Base-by-base conservation (phyloP, 2,329 filamentous ascomycete species). In the Fusarium caatingaense region DNA sequence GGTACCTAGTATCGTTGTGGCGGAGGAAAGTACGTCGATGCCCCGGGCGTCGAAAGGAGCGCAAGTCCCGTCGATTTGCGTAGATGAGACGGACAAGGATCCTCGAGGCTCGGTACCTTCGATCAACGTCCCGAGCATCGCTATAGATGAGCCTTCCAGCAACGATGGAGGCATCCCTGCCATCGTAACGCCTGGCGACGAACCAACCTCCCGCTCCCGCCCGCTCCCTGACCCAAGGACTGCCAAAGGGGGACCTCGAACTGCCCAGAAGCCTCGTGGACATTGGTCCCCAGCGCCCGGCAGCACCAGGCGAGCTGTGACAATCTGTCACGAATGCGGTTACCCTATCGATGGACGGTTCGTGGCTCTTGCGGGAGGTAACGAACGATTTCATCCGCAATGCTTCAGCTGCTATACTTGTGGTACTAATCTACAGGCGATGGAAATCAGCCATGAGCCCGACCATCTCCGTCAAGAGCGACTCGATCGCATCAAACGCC, bases 381-480 rank as follows among this genome's bases (percentile, higher is more conserved):
- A 81, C 6, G 87, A 90, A 74, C 92, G 94, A 21, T 98, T 98
- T 79, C 96, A 99, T 74, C 94, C 96, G 0, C 89, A 94, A 70
- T 99, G 96, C 80, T 98, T 99, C 83, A 87, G 88, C 45, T 99
- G 96, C 83, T 92, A 93, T 78, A 87, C 92, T 64, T 99, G 96
- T 79, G 90, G 91, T 30, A 97, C 94, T 12, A 87, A 90, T 21
- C 91, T 99, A 20, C 96, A 99, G 82, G 95, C 94, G 58, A 92
- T 99, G 60, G 96, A 97, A 74, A 98, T 99, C 79, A 97, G 96
- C 72, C 93, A 94, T 0, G 96, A 99, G 80, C 96, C 96, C 0
- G 89, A 93, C 11, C 81, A 85, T 44, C 87, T 89, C 71, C 92
- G 93, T 46, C 81, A 82, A 3, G 91, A 91, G 53, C 91, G 96